A percentile compares a stretch with the other conserved stretches of the same genome.
phyloP scores from a whole-genome alignment of 225 moss, liverwort and hornwort genomes.

The Physcomitrellopsis africana region DNA sequence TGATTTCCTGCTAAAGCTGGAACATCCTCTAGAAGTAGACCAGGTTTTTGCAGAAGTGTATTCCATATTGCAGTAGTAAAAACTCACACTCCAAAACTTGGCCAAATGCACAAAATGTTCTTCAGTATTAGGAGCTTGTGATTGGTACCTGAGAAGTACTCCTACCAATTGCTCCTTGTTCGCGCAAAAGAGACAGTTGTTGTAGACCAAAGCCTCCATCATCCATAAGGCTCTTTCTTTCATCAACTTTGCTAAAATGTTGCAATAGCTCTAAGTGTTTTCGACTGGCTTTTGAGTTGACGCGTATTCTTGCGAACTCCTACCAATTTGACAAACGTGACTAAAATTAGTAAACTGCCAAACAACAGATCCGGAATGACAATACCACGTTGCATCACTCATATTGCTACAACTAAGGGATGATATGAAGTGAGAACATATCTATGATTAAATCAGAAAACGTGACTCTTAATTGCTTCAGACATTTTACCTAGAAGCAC shows the following conservation, averaged over 20 bases:
- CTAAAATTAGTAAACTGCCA: neutral
- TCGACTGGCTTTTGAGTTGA: conserved; percentile 71
- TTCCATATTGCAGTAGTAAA: neutral
- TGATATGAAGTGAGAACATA: too few relatives aligned
- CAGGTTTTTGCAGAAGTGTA: neutral
- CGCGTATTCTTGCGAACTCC: conserved; percentile 83
- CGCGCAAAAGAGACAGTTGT: conserved; percentile 61
- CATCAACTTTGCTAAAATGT: conserved; percentile 68
- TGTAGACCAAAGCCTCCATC: conserved; percentile 48
- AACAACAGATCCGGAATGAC: neutral
- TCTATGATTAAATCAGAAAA: too few relatives aligned
- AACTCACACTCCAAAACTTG: too few relatives aligned
- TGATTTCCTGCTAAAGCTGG: neutral
- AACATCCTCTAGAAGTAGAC: neutral
- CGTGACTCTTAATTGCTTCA: neutral
- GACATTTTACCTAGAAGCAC: neutral
- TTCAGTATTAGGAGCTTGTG: neutral
- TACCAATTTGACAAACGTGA: conserved; percentile 20
- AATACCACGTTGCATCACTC: too few relatives aligned
- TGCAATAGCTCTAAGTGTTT: conserved; percentile 78
- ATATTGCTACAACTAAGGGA: too few relatives aligned
- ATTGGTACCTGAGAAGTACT: conserved; percentile 63
- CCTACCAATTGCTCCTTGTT: conserved; percentile 66
- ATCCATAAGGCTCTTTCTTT: conserved; percentile 59
- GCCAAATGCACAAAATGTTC: too few relatives aligned